Percentiles rank a stretch among this genome's conserved stretches.
These are phyloP conservation scores for Cladorrhinum samala DNA, from an alignment of 495 filamentous ascomycete genomes.

Conservation along the genomic window DNA sequence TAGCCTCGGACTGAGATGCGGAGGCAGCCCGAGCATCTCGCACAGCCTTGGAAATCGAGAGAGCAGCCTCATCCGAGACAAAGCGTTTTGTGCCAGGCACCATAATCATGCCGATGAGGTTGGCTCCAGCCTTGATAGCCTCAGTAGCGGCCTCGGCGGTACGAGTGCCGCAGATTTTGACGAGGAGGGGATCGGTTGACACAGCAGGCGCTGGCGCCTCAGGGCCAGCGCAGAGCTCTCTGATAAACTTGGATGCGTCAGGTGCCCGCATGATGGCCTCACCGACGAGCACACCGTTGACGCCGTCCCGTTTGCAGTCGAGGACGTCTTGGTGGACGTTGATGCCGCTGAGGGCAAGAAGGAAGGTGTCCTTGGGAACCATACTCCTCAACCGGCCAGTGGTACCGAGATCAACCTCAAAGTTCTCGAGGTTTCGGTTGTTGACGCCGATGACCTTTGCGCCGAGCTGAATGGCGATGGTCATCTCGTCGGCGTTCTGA, in stretches of 20 bases:
- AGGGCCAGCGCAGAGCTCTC: conserved; percentile 63
- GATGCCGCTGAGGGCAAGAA: conserved; percentile 94
- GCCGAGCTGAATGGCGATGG: conserved; percentile 75
- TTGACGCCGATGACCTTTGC: conserved; percentile 97
- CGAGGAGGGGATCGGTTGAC: conserved; percentile 46
- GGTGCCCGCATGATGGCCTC: conserved; percentile 94
- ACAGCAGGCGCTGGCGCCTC: conserved; percentile 23
- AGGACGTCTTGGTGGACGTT: conserved; percentile 84
- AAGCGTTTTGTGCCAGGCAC: conserved; percentile 73
- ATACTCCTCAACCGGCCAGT: conserved; percentile 84
- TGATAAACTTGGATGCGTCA: conserved; percentile 68
- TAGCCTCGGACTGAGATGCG: conserved; percentile 3
- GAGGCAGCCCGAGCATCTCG: conserved; percentile 35
- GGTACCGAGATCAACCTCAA: conserved; percentile 93
- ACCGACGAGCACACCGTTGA: conserved; percentile 89
- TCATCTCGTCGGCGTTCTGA: conserved; percentile 90
- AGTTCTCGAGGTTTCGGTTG: conserved; percentile 90
- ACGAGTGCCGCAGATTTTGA: conserved; percentile 97
- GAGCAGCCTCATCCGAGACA: conserved; percentile 69
- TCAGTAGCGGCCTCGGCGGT: conserved; percentile 70
- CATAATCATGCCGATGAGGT: conserved; percentile 88
- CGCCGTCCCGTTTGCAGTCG: conserved; percentile 78
- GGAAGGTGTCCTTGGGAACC: conserved; percentile 77
- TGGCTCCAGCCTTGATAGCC: conserved; percentile 83
- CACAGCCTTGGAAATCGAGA: conserved; percentile 72